A percentile compares a stretch with the other conserved stretches of the same genome.
These are phyloP conservation scores for Nigrospora osmanthi DNA, from an alignment of 2,329 filamentous ascomycete genomes.

Conservation along the genomic window DNA sequence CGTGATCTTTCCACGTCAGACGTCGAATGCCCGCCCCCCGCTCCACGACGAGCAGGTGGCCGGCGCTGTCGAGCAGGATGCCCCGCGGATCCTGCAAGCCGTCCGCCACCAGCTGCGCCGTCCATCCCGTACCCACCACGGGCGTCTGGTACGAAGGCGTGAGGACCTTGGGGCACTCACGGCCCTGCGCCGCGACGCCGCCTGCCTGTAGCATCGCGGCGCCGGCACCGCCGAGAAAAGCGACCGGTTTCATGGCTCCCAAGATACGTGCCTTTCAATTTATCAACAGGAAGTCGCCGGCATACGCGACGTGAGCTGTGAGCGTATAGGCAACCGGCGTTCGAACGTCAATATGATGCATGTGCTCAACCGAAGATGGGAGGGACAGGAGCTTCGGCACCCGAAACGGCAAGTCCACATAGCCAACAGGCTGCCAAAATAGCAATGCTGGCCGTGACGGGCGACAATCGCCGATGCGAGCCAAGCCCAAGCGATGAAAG, in stretches of 20 bases:
- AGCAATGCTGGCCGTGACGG: too few species aligned
- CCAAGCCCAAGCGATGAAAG: too few species aligned
- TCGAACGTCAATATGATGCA: too few species aligned
- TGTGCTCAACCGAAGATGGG: too few species aligned
- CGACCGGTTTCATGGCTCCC: constrained; percentile 1
- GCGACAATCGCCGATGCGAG: too few species aligned
- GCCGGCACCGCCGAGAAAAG: not conserved
- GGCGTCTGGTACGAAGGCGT: constrained; percentile 5
- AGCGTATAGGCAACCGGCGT: too few species aligned
- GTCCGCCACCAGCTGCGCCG: constrained; percentile 3
- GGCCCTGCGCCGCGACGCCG: not conserved
- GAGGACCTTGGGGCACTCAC: constrained; percentile 1
- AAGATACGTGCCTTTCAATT: too few species aligned
- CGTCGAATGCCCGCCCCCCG: constrained; percentile 20
- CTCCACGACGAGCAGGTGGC: constrained; percentile 27
- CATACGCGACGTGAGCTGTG: too few species aligned
- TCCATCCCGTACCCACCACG: constrained; percentile 8
- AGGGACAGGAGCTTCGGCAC: too few species aligned
- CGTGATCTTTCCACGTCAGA: constrained; percentile 21
- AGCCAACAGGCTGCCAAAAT: too few species aligned
- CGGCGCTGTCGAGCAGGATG: constrained; percentile 24
- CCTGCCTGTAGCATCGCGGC: not conserved
- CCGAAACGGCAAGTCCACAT: too few species aligned
- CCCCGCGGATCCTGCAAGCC: constrained; percentile 20
- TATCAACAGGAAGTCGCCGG: too few species aligned